phyloP scores from a whole-genome alignment of 352 stramenopile species.

The Pythium phragmiticola region DNA sequence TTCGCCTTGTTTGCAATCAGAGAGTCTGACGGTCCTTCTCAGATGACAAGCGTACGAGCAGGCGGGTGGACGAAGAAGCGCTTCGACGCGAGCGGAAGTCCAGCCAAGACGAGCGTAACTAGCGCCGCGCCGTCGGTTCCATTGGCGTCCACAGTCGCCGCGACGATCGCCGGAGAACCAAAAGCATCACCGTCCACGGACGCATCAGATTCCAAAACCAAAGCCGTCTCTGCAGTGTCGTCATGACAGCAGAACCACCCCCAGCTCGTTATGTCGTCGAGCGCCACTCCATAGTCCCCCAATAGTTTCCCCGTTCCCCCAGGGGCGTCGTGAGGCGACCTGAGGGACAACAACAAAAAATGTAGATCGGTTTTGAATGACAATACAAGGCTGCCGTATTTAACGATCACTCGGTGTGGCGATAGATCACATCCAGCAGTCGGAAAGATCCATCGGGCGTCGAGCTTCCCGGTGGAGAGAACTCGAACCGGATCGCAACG shows the following conservation, averaged over 20 bases:
- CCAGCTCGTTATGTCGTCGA: neutral
- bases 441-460: constrained; percentile 31
- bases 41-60: constrained; percentile 40
- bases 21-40: neutral
- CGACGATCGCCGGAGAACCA: neutral
- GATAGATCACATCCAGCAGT: constrained; percentile 31
- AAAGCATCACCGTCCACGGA: neutral
- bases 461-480: constrained; percentile 23
- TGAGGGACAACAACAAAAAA: neutral
- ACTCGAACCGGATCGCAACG: constrained; percentile 33
- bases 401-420: constrained; percentile 16
- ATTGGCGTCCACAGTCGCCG: neutral
- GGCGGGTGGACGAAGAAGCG: constrained; percentile 65
- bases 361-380: constrained; percentile 5
- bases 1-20: neutral
- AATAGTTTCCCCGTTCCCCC: constrained; percentile 2
- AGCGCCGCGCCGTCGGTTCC: neutral
- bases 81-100: constrained; percentile 22
- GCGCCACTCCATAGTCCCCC: constrained; percentile 2
- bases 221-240: constrained; percentile 1
- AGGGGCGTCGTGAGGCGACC: neutral
- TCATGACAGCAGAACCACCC: neutral
- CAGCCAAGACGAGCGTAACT: neutral
- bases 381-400: constrained; percentile 24
- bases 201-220: neutral